Conservation (phyloP, 306 rosid species). For the Lathyrus oleraceus region DNA sequence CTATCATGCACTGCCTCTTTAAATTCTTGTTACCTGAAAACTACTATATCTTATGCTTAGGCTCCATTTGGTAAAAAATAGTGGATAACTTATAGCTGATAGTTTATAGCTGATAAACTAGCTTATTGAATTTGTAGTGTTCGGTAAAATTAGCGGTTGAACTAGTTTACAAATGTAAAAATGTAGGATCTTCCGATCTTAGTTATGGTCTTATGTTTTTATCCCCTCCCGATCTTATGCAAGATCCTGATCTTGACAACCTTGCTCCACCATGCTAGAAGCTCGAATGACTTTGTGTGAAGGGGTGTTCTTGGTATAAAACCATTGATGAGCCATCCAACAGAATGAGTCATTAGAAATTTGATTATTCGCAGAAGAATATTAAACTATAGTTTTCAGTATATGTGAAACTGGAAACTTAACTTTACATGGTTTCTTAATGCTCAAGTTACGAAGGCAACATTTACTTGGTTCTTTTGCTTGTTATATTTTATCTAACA, state of each 20-base stretch:
- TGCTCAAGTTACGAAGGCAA: background rate
- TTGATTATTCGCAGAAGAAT: background rate
- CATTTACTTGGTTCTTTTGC: slow-evolving; percentile 9
- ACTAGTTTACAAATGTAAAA: too few relatives aligned
- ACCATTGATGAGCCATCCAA: background rate
- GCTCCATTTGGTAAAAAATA: too few relatives aligned
- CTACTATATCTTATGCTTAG: slow-evolving; percentile 3
- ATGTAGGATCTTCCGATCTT: too few relatives aligned
- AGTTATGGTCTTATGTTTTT: too few relatives aligned
- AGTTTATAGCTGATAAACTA: too few relatives aligned
- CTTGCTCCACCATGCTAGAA: background rate
- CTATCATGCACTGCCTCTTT: slow-evolving; percentile 10
- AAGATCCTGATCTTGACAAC: too few relatives aligned
- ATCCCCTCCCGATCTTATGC: too few relatives aligned
- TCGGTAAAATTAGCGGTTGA: too few relatives aligned
- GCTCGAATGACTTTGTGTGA: background rate
- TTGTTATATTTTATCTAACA: slow-evolving; percentile 6
- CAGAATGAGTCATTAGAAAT: background rate
- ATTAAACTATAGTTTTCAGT: slow-evolving; percentile 11
- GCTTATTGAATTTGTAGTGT: too few relatives aligned
- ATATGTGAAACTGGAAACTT: background rate
- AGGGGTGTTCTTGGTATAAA: background rate
- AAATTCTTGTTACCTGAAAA: slow-evolving; percentile 8
- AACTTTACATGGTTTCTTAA: slow-evolving; percentile 1
- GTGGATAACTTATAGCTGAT: too few relatives aligned